phyloP scores from a whole-genome alignment of 371 early-diverging fungal genomes.

The Mortierella sp. region DNA sequence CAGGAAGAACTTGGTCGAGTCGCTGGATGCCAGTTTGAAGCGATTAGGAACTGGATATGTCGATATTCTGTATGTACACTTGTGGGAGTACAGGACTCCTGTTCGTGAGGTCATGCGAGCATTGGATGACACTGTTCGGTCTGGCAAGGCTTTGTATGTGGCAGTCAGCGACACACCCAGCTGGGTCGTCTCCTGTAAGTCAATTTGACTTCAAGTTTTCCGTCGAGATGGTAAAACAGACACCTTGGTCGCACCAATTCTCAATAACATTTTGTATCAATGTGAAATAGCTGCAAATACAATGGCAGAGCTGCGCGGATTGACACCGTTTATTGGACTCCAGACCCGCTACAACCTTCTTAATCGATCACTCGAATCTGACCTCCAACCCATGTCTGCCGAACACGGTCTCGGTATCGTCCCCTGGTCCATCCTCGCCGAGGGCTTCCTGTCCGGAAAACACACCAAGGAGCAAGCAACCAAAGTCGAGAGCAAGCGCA shows the following conservation, averaged over 20 bases:
- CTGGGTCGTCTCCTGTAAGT: slow-evolving; percentile 59
- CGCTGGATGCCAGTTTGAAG: slow-evolving; percentile 59
- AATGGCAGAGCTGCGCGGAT: slow-evolving; percentile 58
- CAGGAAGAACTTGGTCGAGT: slow-evolving; percentile 58
- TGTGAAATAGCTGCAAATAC: slow-evolving; percentile 51
- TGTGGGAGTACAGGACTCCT: slow-evolving; percentile 61
- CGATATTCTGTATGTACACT: slow-evolving; percentile 64
- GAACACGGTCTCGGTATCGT: slow-evolving; percentile 57
- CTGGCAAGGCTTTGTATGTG: slow-evolving; percentile 66
- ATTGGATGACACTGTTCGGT: slow-evolving; percentile 63
- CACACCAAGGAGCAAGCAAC: slow-evolving; percentile 34
- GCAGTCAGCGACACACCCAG: slow-evolving; percentile 61
- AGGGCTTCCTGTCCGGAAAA: slow-evolving; percentile 60
- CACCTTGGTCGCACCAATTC: too few relatives aligned
- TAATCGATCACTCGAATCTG: slow-evolving; percentile 60
- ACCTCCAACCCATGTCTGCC: slow-evolving; percentile 57
- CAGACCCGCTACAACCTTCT: slow-evolving; percentile 60
- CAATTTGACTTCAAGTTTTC: neutral
- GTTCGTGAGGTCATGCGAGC: slow-evolving; percentile 62
- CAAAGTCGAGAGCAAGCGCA: slow-evolving; percentile 4
- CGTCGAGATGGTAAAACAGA: neutral
- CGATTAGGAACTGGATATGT: slow-evolving; percentile 59
- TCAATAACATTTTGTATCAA: neutral
- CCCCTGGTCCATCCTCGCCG: slow-evolving; percentile 53
- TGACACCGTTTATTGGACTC: slow-evolving; percentile 57